A percentile compares a stretch with the other conserved stretches of the same genome.
These are phyloP conservation scores for Carallia pectinifolia DNA, from an alignment of 345 rosid species.

Conservation along the genomic window DNA sequence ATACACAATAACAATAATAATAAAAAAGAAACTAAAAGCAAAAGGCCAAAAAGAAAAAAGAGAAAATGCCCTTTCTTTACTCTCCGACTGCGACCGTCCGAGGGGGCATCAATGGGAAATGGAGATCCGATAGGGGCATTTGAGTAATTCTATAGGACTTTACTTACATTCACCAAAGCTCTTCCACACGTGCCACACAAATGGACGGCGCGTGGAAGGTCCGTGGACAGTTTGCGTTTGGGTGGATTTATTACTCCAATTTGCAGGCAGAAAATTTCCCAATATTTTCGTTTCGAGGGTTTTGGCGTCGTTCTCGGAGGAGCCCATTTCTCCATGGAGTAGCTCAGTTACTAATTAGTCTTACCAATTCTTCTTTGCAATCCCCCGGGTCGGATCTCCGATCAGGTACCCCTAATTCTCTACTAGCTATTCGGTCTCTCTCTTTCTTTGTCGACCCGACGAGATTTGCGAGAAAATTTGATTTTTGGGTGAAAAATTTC, in stretches of 20 bases:
- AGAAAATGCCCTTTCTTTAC: too few species aligned
- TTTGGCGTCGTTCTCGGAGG: not conserved
- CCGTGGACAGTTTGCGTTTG: not conserved
- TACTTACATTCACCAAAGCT: too few species aligned
- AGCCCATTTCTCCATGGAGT: not conserved
- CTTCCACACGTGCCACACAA: not conserved
- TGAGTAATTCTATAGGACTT: too few species aligned
- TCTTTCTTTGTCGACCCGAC: not conserved
- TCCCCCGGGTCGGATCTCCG: constrained; percentile 19
- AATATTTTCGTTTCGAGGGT: constrained; percentile 1
- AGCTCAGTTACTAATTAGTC: constrained; percentile 5
- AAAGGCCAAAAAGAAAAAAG: too few species aligned
- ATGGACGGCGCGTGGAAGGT: not conserved
- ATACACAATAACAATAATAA: too few species aligned
- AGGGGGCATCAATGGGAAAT: too few species aligned
- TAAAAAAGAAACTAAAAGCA: too few species aligned
- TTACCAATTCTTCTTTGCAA: not conserved
- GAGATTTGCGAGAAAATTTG: too few species aligned
- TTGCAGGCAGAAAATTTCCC: not conserved
- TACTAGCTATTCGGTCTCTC: not conserved
- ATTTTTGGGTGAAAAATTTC: too few species aligned
- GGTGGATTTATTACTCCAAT: not conserved
- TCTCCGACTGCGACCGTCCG: too few species aligned
- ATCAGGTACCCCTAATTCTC: constrained; percentile 6
- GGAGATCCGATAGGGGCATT: too few species aligned